Evolutionary conservation across 1,284 basidiomycete species (phyloP), one percentile per base, ranked within the genome.

Genomic region (Trametes polyzona): DNA sequence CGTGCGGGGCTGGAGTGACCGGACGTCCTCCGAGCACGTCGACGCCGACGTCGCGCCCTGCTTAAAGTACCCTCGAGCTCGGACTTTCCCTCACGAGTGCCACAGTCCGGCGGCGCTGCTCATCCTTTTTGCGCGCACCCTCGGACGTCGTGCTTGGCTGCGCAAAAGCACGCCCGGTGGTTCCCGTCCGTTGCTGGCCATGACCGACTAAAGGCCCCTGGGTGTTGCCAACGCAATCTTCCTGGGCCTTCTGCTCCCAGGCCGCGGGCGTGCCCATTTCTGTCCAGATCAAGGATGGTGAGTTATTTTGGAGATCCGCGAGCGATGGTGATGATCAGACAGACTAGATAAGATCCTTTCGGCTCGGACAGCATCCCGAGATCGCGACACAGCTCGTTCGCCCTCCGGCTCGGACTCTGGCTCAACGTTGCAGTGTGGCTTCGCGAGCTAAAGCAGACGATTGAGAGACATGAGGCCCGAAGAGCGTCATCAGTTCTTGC

Each of bases 181-280:
- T n/a, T n/a, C n/a, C n/a, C n/a, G n/a, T n/a, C n/a, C n/a, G 12
- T 35, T 11, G 6, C 14, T 35, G 12, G 4, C 14, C 33, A 35
- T 35, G 14, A 16, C 33, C 33, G 33, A 16, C 33, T 35, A 35
- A 32, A 33, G 16, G 16, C 43, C 44, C 44, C 19, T 32, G 27
- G 42, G 21, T n/a, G 44, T 47, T 47, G 32, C 44, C 44, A 47
- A 47, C 30, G 44, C 44, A 47, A 47, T 47, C 30, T 35, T 21
- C 32, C 12, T 19, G 27, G 19, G 24, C 17, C 43, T 32, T 44
- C 43, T 21, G 12, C 11, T 47, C 44, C 30, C 44, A 47, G 30
- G 32, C 19, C 30, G 44, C 44, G 44, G 44, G 19, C 21, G 30
- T 4, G 10, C 11, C 30, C 44, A 33, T 24, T 33, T 12, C 29